A percentile compares a stretch with the other conserved stretches of the same genome.
Conservation (phyloP, 192 early-diverging fungal genomes). For the Funneliformis geosporum region DNA sequence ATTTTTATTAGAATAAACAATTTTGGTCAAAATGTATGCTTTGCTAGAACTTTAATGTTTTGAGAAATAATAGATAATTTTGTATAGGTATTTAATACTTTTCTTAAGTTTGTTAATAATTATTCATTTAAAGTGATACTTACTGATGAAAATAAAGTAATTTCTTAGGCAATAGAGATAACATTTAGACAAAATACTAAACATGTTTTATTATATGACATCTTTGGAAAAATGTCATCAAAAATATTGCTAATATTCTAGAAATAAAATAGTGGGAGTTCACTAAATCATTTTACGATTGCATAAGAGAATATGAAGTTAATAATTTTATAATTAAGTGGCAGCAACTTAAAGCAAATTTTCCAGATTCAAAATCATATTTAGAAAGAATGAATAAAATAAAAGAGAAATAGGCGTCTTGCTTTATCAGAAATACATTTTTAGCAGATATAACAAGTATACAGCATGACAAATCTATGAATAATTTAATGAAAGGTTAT, state of each 20-base stretch:
- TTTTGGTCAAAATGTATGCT: background rate
- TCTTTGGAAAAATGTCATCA: background rate
- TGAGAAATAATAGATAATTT: too few relatives aligned
- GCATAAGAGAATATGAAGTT: background rate
- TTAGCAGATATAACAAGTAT: constrained; percentile 12
- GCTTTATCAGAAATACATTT: background rate
- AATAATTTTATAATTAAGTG: background rate
- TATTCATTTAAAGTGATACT: too few relatives aligned
- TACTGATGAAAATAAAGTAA: too few relatives aligned
- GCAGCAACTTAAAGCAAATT: background rate
- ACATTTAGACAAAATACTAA: background rate
- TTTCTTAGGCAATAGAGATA: too few relatives aligned
- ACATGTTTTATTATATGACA: background rate
- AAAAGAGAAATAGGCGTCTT: constrained; percentile 10
- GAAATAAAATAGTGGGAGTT: background rate
- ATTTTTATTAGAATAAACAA: constrained; percentile 4
- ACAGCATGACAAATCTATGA: constrained; percentile 4
- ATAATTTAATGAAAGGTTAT: constrained; percentile 7
- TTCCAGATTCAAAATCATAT: background rate
- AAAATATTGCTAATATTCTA: background rate
- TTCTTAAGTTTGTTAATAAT: background rate
- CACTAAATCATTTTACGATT: background rate
- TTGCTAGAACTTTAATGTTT: background rate
- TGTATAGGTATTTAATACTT: background rate
- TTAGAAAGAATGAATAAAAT: background rate